Conservation (phyloP, 805 yeast genomes). For the Sugiyamaella lignohabitans region DNA sequence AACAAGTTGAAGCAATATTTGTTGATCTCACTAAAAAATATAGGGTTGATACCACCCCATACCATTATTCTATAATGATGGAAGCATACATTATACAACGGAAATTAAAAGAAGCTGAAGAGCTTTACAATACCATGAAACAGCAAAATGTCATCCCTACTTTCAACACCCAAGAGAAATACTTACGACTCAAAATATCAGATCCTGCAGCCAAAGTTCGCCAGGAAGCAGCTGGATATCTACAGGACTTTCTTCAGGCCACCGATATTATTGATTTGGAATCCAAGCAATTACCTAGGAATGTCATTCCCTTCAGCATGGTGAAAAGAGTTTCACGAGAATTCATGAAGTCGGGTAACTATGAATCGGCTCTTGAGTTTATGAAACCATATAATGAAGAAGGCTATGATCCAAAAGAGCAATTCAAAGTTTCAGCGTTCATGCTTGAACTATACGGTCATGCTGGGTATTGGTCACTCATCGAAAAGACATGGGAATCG, state of each 20-base stretch:
- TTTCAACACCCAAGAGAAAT: conserved; percentile 21
- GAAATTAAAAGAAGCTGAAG: conserved; percentile 15
- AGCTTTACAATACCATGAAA: conserved; percentile 16
- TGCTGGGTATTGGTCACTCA: conserved; percentile 10
- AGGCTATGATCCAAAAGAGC: neutral
- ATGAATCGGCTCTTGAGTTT: conserved; percentile 19
- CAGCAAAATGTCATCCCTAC: conserved; percentile 17
- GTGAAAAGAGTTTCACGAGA: conserved; percentile 22
- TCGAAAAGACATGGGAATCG: conserved; percentile 9
- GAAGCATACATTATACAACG: conserved; percentile 14
- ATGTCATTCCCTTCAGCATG: conserved; percentile 22
- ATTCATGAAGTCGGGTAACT: conserved; percentile 15
- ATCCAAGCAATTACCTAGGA: conserved; percentile 24
- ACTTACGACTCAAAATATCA: conserved; percentile 17
- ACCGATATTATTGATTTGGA: conserved; percentile 24
- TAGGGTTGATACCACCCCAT: conserved; percentile 14
- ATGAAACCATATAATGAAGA: conserved; percentile 13
- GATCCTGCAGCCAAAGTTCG: neutral
- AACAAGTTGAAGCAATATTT: conserved; percentile 32
- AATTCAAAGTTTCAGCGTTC: conserved; percentile 1
- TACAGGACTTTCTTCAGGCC: conserved; percentile 13
- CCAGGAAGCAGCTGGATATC: conserved; percentile 10
- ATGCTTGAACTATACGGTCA: conserved; percentile 6
- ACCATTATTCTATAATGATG: conserved; percentile 25
- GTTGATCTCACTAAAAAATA: conserved; percentile 19